A percentile compares a stretch with the other conserved stretches of the same genome.
Evolutionary conservation across 176 grass and related monocot genomes (phyloP).

Genomic region (Zizania latifolia): DNA sequence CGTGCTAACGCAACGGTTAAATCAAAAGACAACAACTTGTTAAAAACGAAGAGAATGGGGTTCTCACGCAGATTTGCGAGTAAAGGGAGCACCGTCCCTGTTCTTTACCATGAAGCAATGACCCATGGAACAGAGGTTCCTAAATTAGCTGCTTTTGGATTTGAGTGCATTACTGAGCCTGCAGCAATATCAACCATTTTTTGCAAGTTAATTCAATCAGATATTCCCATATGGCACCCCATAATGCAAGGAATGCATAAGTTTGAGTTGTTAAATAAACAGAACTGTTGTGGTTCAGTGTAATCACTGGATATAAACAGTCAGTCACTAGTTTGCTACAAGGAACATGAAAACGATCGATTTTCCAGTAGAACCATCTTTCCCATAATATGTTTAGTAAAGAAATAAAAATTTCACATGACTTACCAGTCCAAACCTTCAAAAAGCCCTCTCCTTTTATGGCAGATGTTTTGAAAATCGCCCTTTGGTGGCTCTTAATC

Average conservation of each 20-base stretch:
- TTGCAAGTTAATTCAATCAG: neutral
- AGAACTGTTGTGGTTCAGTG: neutral
- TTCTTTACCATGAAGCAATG: constrained; percentile 30
- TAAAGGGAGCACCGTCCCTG: constrained; percentile 11
- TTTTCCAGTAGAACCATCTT: constrained; percentile 11
- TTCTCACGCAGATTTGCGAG: neutral
- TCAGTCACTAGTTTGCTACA: neutral
- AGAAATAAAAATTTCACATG: neutral
- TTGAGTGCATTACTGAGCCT: constrained; percentile 97
- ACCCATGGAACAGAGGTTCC: constrained; percentile 3
- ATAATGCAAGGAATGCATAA: neutral
- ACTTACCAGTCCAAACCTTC: constrained; percentile 99
- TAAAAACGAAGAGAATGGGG: constrained; percentile 31
- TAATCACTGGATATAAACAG: neutral
- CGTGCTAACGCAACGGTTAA: too few relatives aligned
- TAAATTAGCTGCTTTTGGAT: constrained; percentile 72
- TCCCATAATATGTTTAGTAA: neutral
- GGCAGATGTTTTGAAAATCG: constrained; percentile 98
- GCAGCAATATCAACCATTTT: constrained; percentile 23
- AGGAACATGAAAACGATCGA: neutral
- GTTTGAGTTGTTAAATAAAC: neutral
- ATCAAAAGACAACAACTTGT: too few relatives aligned
- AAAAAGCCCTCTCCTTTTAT: constrained; percentile 99
- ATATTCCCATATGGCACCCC: neutral
- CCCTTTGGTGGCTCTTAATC: constrained; percentile 95